Evolutionary conservation across 2,329 filamentous ascomycete genomes (phyloP).

Genomic region (Fusarium longipes): DNA sequence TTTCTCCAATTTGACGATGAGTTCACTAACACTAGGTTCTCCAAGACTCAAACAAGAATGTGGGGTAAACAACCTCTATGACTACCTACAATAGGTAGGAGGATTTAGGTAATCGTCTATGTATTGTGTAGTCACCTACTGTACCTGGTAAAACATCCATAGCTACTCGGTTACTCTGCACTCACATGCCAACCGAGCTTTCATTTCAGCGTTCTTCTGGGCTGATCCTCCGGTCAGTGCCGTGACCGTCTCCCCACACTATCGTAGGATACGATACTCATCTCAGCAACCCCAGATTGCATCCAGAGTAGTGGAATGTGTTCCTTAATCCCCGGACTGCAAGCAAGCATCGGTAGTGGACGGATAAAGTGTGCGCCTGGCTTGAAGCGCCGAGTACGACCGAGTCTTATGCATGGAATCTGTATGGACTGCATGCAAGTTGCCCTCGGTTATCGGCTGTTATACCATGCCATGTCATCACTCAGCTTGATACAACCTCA

Average conservation of each 20-base stretch:
- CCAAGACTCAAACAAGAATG: constrained; percentile 11
- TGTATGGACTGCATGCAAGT: not conserved
- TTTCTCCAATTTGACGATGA: constrained; percentile 12
- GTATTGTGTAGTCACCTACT: constrained; percentile 1
- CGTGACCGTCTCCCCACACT: constrained; percentile 13
- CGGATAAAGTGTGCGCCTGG: constrained; percentile 27
- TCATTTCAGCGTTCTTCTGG: not conserved
- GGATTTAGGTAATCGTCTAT: not conserved
- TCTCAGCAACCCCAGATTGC: constrained; percentile 10
- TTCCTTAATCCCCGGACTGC: constrained; percentile 3
- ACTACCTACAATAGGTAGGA: constrained; percentile 8
- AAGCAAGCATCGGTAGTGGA: constrained; percentile 22
- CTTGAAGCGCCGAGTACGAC: constrained; percentile 32
- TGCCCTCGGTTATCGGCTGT: constrained; percentile 20
- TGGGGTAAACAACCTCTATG: constrained; percentile 10
- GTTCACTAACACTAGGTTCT: not conserved
- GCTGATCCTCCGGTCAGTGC: constrained; percentile 8
- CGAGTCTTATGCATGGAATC: constrained; percentile 1
- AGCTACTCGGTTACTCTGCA: not conserved
- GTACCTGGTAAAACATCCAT: not conserved
- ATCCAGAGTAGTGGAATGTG: not conserved
- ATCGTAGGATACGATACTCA: constrained; percentile 9
- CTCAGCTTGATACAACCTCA: not conserved
- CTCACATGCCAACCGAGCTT: constrained; percentile 29
- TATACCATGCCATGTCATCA: constrained; percentile 7